Conservation (phyloP, 1,284 basidiomycete genomes). For the Wolfiporia cocos region DNA sequence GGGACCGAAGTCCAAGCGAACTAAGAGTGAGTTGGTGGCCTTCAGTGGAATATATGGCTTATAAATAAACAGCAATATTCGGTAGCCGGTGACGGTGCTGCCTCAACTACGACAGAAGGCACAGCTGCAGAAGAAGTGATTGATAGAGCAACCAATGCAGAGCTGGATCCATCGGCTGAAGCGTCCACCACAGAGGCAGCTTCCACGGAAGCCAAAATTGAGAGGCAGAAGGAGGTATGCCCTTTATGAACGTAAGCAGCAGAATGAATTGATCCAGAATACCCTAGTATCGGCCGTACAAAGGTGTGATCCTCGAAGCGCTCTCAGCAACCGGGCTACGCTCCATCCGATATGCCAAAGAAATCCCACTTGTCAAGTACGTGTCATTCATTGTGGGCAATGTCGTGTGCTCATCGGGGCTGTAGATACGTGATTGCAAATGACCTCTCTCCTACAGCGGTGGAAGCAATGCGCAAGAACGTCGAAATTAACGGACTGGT, state of each 20-base stretch:
- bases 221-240: slow-evolving; percentile 12
- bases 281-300: slow-evolving; percentile 37
- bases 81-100: too few relatives aligned
- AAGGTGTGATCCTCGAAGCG: slow-evolving; percentile 87
- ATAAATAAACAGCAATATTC: too few relatives aligned
- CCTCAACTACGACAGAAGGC: not conserved
- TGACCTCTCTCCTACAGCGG: slow-evolving; percentile 82
- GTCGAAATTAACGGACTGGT: slow-evolving; percentile 84
- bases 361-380: slow-evolving; percentile 88
- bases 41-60: slow-evolving; percentile 1
- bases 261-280: not conserved
- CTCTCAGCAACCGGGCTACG: slow-evolving; percentile 94
- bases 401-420: not conserved
- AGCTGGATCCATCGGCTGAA: not conserved
- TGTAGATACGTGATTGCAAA: slow-evolving; percentile 88
- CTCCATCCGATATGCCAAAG: slow-evolving; percentile 96
- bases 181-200: not conserved
- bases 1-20: slow-evolving; percentile 23
- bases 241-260: not conserved
- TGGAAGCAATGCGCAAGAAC: slow-evolving; percentile 85
- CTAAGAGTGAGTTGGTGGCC: slow-evolving; percentile 21
- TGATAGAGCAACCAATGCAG: not conserved
- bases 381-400: not conserved
- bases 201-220: too few relatives aligned
- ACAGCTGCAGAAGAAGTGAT: not conserved